Conservation (phyloP, 2,329 filamentous ascomycete species). For the Tolypocladium endophyticum region DNA sequence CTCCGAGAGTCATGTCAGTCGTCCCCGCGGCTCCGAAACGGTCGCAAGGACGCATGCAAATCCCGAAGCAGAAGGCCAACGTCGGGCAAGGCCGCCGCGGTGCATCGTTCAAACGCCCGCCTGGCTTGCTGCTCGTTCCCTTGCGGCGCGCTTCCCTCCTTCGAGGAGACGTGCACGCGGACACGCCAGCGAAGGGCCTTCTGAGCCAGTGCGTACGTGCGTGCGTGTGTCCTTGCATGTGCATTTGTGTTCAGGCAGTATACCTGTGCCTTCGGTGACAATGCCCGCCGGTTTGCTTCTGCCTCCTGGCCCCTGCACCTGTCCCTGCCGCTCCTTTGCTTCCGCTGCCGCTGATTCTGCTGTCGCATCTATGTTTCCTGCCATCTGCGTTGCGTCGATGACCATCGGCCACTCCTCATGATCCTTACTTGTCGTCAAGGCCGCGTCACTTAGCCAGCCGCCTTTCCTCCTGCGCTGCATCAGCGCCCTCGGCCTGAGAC, state of each 20-base stretch:
- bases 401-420: background rate
- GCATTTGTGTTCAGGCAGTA: background rate
- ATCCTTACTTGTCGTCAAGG: background rate
- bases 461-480: background rate
- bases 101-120: background rate
- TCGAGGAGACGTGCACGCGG: background rate
- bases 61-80: background rate
- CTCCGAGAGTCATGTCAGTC: background rate
- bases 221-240: conserved; percentile 1
- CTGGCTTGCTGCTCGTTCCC: background rate
- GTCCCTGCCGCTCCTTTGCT: background rate
- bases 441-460: background rate
- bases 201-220: background rate
- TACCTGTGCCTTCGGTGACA: background rate
- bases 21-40: background rate
- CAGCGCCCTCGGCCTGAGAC: background rate
- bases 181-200: background rate
- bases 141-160: background rate
- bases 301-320: background rate
- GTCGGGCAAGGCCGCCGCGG: background rate
- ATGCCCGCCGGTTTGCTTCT: background rate
- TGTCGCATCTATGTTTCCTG: background rate
- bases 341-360: background rate
- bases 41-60: background rate
- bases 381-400: background rate